Base-by-base conservation (phyloP, 768 basidiomycete genomes). In the Suillus sp. region DNA sequence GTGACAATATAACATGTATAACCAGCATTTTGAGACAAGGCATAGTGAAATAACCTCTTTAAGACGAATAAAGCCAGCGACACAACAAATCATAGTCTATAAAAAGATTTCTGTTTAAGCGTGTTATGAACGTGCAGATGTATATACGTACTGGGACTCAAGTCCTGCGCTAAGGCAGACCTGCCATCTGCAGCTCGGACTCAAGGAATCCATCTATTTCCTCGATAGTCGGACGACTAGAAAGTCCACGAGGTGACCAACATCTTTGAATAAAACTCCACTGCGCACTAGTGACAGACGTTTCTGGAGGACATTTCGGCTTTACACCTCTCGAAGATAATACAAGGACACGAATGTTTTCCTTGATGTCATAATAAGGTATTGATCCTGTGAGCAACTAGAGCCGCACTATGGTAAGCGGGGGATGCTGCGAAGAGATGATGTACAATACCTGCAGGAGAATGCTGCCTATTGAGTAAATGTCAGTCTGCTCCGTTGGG, bases 231-330 rank as follows among this genome's bases (percentile, higher is more conserved):
- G 62, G 58, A 37, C 65, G 65, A 13, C 40, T 20, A 3, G 11
- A 1, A 55, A 22, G 20, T 40, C 20, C 61, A 13, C 22, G 11
- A 14, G 51, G 38, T 7, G 47, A 43, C 65, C 65, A 65, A 11
- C 65, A 65, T 40, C 56, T 18, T 27, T 64, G 40, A 30, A 65
- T 60, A 25, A 60, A 60, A n/a, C 32, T 13, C 62, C 58, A 65
- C 10, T 53, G 57, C 34, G 14, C n/a, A 10, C 60, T 54, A 1
- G 62, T 60, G 42, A 64, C 34, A 34, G 22, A 25, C 1, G 38
- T 10, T 34, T n/a, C 37, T 7, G 1, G 16, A 14, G 62, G 58
- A 22, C 58, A 54, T 53, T 3, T 27, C 0, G 62, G 65, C 3
- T 34, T 64, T 7, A 35, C 32, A 10, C 42, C 50, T 38, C 10